Evolutionary conservation across 106 monocot species (phyloP).

Genomic region (Gastrodia elata): DNA sequence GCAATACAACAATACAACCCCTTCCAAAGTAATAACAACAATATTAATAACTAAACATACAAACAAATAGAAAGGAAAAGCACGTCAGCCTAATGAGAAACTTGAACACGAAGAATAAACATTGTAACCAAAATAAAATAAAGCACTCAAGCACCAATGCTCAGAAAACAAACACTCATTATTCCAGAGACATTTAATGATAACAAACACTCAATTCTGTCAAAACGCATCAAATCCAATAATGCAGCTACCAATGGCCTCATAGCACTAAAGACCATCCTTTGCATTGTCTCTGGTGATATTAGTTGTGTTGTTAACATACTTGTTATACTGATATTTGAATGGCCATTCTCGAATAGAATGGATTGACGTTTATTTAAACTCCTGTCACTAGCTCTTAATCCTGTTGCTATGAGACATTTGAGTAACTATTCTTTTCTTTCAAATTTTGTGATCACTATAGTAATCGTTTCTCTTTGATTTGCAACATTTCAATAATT

Average conservation of each 20-base stretch:
- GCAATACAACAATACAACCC: background rate
- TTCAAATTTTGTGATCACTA: too few relatives aligned
- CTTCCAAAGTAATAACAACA: background rate
- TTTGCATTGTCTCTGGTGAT: too few relatives aligned
- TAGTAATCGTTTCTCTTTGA: too few relatives aligned
- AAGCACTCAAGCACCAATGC: background rate
- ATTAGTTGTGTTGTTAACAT: too few relatives aligned
- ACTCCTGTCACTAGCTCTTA: too few relatives aligned
- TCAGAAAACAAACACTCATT: background rate
- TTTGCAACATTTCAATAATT: too few relatives aligned
- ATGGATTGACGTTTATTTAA: too few relatives aligned
- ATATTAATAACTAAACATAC: background rate
- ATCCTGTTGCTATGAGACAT: too few relatives aligned
- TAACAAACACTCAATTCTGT: constrained; percentile 5
- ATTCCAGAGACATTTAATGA: background rate
- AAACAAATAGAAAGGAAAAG: background rate
- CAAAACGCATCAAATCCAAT: background rate
- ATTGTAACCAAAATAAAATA: background rate
- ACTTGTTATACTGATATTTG: too few relatives aligned
- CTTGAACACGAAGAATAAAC: background rate
- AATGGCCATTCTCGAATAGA: too few relatives aligned
- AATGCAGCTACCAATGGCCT: background rate
- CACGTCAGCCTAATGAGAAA: background rate
- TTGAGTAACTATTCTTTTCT: too few relatives aligned
- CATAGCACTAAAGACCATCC: too few relatives aligned